These are phyloP conservation scores for Magnusiomyces paraingens DNA, from an alignment of 1,139 yeast genomes.

Conservation along the genomic window DNA sequence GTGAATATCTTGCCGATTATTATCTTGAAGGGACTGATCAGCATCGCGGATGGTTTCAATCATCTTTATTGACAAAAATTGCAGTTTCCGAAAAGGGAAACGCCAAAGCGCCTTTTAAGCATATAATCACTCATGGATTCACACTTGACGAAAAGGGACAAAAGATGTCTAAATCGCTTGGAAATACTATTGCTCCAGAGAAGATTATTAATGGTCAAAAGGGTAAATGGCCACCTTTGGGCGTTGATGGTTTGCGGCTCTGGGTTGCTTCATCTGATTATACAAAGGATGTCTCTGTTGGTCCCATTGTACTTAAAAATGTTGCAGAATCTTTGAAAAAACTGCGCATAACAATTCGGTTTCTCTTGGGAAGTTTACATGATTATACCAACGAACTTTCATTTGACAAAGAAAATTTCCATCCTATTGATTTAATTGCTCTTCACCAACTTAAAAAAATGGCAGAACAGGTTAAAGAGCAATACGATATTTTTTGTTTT, in stretches of 20 bases:
- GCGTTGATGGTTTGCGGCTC: slow-evolving; percentile 84
- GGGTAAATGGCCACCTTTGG: slow-evolving; percentile 57
- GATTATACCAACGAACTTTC: slow-evolving; percentile 21
- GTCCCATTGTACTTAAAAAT: slow-evolving; percentile 64
- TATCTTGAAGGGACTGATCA: slow-evolving; percentile 95
- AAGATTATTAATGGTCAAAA: slow-evolving; percentile 60
- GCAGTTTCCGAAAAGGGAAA: slow-evolving; percentile 36
- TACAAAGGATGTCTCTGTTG: slow-evolving; percentile 69
- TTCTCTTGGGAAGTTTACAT: slow-evolving; percentile 52
- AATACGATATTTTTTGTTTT: slow-evolving; percentile 57
- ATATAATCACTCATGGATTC: slow-evolving; percentile 88
- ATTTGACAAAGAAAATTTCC: slow-evolving; percentile 5
- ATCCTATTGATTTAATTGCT: slow-evolving; percentile 55
- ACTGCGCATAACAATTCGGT: slow-evolving; percentile 73
- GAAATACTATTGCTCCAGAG: slow-evolving; percentile 73
- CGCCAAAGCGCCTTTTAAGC: slow-evolving; percentile 56
- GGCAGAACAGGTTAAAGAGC: slow-evolving; percentile 37
- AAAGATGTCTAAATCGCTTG: slow-evolving; percentile 92
- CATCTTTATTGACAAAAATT: slow-evolving; percentile 75
- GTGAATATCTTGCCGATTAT: slow-evolving; percentile 52
- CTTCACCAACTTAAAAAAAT: slow-evolving; percentile 51
- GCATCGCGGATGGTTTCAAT: slow-evolving; percentile 98
- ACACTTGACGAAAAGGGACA: slow-evolving; percentile 77
- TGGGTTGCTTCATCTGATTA: slow-evolving; percentile 91
- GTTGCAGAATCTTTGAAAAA: slow-evolving; percentile 79